Percentiles rank a stretch among this genome's conserved stretches.
These are phyloP conservation scores for Podaxis rugospora DNA, from an alignment of 768 basidiomycete genomes.

Conservation along the genomic window DNA sequence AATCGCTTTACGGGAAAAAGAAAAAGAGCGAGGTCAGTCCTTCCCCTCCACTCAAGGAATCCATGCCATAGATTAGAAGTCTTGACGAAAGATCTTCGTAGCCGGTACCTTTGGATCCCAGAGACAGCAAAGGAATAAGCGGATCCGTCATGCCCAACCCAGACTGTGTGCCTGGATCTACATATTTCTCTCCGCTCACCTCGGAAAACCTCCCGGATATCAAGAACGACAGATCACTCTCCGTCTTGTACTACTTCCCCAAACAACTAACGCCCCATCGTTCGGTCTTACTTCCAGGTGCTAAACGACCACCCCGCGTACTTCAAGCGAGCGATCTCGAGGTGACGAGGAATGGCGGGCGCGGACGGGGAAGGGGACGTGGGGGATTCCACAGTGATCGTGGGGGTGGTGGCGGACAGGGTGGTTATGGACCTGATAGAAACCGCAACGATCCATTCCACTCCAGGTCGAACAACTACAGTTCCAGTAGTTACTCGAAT, in stretches of 20 bases:
- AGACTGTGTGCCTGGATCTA: constrained; percentile 87
- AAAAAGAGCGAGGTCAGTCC: constrained; percentile 69
- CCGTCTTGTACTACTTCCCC: constrained; percentile 86
- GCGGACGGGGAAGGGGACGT: constrained; percentile 50
- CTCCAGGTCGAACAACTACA: constrained; percentile 34
- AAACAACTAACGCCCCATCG: constrained; percentile 81
- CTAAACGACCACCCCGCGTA: constrained; percentile 50
- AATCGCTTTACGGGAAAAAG: constrained; percentile 86
- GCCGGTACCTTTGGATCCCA: constrained; percentile 71
- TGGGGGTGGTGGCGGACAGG: constrained; percentile 26
- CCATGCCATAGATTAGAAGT: constrained; percentile 5
- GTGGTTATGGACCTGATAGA: constrained; percentile 30
- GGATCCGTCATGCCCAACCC: constrained; percentile 82
- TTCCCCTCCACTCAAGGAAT: background rate
- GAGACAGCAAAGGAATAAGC: constrained; percentile 71
- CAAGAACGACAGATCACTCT: constrained; percentile 81
- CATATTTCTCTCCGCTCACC: constrained; percentile 73
- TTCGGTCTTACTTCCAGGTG: constrained; percentile 77
- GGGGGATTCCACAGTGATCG: constrained; percentile 24
- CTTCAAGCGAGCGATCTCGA: constrained; percentile 74
- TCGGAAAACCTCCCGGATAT: constrained; percentile 69
- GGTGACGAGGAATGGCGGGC: constrained; percentile 51
- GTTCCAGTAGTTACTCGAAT: constrained; percentile 22
- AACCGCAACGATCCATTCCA: constrained; percentile 45
- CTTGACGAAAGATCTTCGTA: constrained; percentile 27